Evolutionary conservation across 2,329 filamentous ascomycete species (phyloP).

Genomic region (Colletotrichum paranaense): DNA sequence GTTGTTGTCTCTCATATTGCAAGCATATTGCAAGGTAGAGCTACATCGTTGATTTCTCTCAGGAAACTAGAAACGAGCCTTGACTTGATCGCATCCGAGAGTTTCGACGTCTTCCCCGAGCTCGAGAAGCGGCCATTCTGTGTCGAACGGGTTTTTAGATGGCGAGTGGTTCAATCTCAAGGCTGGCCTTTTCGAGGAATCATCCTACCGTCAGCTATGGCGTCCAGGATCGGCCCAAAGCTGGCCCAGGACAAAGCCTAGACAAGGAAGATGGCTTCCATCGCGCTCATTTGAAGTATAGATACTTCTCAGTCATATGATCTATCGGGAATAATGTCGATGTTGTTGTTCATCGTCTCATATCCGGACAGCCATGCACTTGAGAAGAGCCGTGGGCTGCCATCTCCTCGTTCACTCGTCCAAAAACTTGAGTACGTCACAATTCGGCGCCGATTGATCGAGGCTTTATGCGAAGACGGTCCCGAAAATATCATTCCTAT

Average conservation of each 20-base stretch:
- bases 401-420: background rate
- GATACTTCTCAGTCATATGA: too few relatives aligned
- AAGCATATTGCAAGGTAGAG: background rate
- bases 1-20: background rate
- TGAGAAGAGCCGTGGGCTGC: too few relatives aligned
- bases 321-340: background rate
- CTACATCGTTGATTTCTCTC: background rate
- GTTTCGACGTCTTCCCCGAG: background rate
- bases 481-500: background rate
- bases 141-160: background rate
- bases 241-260: too few relatives aligned
- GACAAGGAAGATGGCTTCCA: too few relatives aligned
- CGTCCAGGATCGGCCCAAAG: too few relatives aligned
- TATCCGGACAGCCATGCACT: background rate
- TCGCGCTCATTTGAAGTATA: too few relatives aligned
- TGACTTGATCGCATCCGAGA: background rate
- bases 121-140: background rate
- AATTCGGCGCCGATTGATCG: background rate
- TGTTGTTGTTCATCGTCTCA: background rate
- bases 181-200: too few relatives aligned
- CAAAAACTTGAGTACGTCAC: too few relatives aligned
- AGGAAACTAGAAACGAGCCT: background rate
- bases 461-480: background rate
- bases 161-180: too few relatives aligned
- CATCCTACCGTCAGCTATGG: too few relatives aligned